phyloP scores from a whole-genome alignment of 2,329 filamentous ascomycete species.

The Arthrobotrys iridis region DNA sequence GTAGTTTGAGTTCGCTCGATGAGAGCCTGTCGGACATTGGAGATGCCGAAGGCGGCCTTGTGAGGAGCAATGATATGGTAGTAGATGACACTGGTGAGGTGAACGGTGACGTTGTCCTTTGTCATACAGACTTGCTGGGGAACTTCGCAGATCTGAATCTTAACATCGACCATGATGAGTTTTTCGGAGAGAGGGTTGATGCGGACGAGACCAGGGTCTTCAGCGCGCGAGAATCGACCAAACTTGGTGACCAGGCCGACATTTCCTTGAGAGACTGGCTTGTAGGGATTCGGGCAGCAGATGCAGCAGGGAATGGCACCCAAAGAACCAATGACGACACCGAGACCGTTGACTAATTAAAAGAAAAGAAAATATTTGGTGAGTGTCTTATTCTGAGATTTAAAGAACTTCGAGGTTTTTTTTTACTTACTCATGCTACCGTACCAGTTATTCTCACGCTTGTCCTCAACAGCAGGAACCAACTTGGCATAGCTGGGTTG shows the following conservation, averaged over 20 bases:
- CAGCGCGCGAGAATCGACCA: slow-evolving; percentile 90
- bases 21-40: slow-evolving; percentile 93
- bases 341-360: slow-evolving; percentile 79
- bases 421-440: slow-evolving; percentile 77
- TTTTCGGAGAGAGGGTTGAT: slow-evolving; percentile 94
- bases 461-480: slow-evolving; percentile 59
- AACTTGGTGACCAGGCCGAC: slow-evolving; percentile 97
- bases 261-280: slow-evolving; percentile 88
- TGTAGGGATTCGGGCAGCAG: slow-evolving; percentile 93
- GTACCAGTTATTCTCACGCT: slow-evolving; percentile 86
- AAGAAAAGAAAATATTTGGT: no score
- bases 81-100: slow-evolving; percentile 97
- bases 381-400: no score
- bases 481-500: slow-evolving; percentile 80
- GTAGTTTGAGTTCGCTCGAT: slow-evolving; percentile 98
- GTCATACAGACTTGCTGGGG: slow-evolving; percentile 98
- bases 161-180: slow-evolving; percentile 93
- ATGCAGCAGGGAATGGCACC: slow-evolving; percentile 93
- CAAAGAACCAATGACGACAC: slow-evolving; percentile 76
- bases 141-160: slow-evolving; percentile 98
- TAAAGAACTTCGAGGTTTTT: not conserved
- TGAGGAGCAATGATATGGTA: slow-evolving; percentile 96
- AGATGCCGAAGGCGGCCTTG: slow-evolving; percentile 96
- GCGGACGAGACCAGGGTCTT: slow-evolving; percentile 96
- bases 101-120: slow-evolving; percentile 96